Base-by-base conservation (phyloP, 495 filamentous ascomycete species). In the Astrothelium macrocarpum region DNA sequence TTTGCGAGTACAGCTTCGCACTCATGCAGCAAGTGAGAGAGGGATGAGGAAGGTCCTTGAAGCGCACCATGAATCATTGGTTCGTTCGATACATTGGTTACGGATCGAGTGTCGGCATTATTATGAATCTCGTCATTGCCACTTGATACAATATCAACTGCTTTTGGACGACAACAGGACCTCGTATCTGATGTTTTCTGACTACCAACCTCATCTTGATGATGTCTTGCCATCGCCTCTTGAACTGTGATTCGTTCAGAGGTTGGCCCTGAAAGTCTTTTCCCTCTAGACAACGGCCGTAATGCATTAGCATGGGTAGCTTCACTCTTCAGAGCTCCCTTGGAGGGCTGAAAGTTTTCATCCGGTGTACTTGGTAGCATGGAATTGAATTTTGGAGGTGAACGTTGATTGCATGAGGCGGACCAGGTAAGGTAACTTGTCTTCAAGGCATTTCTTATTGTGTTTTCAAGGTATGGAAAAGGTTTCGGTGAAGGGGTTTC, bases 381-480 rank as follows among this genome's bases (percentile, higher is more conserved):
- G 5, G 11, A 4, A 56, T 20, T 29, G 25, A 25, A 28, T 9
- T 0, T 5, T 29, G n/a, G 25, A 36, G 59, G 12, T 36, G n/a
- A 18, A 34, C 16, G 28, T 14, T n/a, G 59, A 60, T 36, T 36
- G 59, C 5, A 5, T 18, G 74, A 74, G 25, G 70, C 69, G 10
- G 74, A 75, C 73, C 74, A 74, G 1, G 74, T 42, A 29, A 53
- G 63, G 61, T 62, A 69, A 60, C 66, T 70, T 1, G 66, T 65
- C 60, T 64, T 71, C 14, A 61, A 46, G 31, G 62, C 67, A 2
- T 62, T 64, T 23, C 61, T 53, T 31, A 68, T 69, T 64, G 68
- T 69, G 65, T 67, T 68, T 23, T 70, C 73, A 58, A 73, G 73
- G 2, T 70, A 70, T 29, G 74, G 64, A 61, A 72, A 74, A 5